These are phyloP conservation scores for Diaporthe velutina DNA, from an alignment of 2,329 filamentous ascomycete species.

Conservation along the genomic window DNA sequence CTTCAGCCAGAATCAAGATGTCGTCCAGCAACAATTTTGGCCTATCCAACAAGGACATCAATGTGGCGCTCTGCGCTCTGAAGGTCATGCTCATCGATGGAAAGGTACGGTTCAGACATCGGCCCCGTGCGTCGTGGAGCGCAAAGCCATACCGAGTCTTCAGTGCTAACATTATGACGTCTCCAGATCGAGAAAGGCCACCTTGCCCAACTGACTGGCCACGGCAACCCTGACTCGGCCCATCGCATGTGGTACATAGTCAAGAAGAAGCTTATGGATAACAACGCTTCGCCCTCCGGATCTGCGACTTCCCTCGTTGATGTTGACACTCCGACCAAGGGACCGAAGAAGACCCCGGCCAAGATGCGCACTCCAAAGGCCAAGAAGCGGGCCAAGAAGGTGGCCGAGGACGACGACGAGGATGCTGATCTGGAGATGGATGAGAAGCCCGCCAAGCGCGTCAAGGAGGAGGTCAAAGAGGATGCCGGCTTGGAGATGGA, in stretches of 20 bases:
- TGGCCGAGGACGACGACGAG: background rate
- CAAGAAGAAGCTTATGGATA: background rate
- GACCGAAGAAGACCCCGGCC: background rate
- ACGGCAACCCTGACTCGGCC: constrained; percentile 12
- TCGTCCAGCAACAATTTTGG: background rate
- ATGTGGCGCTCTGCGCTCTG: background rate
- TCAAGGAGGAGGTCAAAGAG: background rate
- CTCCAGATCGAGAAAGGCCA: constrained; percentile 1
- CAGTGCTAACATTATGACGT: background rate
- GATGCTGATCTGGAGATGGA: background rate
- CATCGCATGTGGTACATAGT: constrained; percentile 28
- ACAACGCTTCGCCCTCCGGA: background rate
- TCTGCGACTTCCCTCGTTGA: background rate
- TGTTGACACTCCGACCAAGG: background rate
- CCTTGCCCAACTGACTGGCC: constrained; percentile 30
- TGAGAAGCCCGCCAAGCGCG: constrained; percentile 2
- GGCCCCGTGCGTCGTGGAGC: background rate
- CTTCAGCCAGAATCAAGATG: background rate
- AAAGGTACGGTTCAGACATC: background rate
- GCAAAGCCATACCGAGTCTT: background rate
- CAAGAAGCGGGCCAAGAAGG: background rate
- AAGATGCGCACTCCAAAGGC: background rate
- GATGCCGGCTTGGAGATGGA: background rate
- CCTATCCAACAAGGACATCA: constrained; percentile 12
- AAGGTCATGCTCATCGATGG: constrained; percentile 4